A percentile compares a stretch with the other conserved stretches of the same genome.
These are phyloP conservation scores for Platanthera guangdongensis DNA, from an alignment of 106 monocot species.

Conservation along the genomic window DNA sequence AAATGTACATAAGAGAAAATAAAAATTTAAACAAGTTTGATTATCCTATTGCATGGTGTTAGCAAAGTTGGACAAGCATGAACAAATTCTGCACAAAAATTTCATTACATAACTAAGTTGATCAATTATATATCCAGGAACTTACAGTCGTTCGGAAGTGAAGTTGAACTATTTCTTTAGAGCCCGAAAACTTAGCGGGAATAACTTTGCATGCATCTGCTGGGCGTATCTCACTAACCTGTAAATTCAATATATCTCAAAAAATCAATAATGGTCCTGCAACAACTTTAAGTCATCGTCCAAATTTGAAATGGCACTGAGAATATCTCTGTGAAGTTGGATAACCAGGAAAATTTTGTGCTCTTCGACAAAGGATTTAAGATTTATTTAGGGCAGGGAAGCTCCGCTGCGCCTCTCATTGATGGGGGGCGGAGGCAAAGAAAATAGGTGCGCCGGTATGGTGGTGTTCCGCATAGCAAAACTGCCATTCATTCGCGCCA, in stretches of 20 bases:
- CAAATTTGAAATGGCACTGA: not conserved
- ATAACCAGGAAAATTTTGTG: not conserved
- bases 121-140: not conserved
- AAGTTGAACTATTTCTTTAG: constrained; percentile 81
- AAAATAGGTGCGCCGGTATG: too few relatives aligned
- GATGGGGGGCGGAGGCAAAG: too few relatives aligned
- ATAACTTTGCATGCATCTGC: constrained; percentile 77
- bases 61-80: not conserved
- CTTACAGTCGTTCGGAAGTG: constrained; percentile 45
- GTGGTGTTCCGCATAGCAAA: too few relatives aligned
- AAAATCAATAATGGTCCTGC: not conserved
- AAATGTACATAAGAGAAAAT: not conserved
- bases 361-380: not conserved
- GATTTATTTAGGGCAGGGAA: too few relatives aligned
- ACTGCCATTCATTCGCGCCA: too few relatives aligned
- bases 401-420: too few relatives aligned
- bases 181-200: constrained; percentile 88
- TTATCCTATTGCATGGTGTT: not conserved
- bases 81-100: not conserved
- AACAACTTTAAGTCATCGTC: not conserved
- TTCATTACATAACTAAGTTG: not conserved
- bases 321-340: not conserved
- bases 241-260: constrained; percentile 6
- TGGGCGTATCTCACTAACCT: constrained; percentile 56
- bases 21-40: not conserved